Base-by-base conservation (phyloP, 306 rosid genomes). In the Clitoria ternatea region DNA sequence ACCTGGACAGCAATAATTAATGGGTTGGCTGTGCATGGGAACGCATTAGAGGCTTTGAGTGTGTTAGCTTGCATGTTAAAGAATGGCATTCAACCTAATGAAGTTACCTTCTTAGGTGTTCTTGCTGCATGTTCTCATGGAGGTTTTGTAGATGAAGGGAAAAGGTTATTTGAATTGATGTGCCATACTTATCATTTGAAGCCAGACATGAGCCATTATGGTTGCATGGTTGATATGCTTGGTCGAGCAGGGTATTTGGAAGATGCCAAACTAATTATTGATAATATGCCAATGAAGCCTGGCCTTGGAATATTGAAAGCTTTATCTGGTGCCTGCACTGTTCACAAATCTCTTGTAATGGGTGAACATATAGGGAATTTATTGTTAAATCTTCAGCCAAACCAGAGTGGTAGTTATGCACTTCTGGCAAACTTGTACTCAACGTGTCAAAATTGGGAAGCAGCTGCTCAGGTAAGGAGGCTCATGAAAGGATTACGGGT, bases 221-320 rank as follows among this genome's bases (percentile, higher is more conserved):
- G 83, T 49, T 82, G 83, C 79, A 78, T 82, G 83, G 79, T 78
- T 74, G 86, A 82, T 75, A 74, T 82, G 17, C 83, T 78, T 12
- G 76, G 81, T 7, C 70, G 83, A 30, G 86, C 83, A 14, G 83
- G 86, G 66, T 29, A 65, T 43, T 64, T 82, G n/a, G 81, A 78
- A 65, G 86, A 78, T 32, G 86, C 83, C 22, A 82, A 54, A 48
- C 37, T 60, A 64, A 64, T 78, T 43, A 75, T 82, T 65, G 72
- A 75, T 57, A 56, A 65, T 8, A 82, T 82, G 86, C 81, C 86
- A 75, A 78, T 82, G 83, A 65, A 64, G 65, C 83, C 83, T 32
- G 66, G 55, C 63, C 61, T 73, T 40, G 81, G 65, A 50, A 64
- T 78, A 45, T 50, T 75, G 74, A 73, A 60, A 54, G 79, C 83